A percentile compares a stretch with the other conserved stretches of the same genome.
Conservation (phyloP, 2,329 filamentous ascomycete genomes). For the Neopestalotiopsis rosae region DNA sequence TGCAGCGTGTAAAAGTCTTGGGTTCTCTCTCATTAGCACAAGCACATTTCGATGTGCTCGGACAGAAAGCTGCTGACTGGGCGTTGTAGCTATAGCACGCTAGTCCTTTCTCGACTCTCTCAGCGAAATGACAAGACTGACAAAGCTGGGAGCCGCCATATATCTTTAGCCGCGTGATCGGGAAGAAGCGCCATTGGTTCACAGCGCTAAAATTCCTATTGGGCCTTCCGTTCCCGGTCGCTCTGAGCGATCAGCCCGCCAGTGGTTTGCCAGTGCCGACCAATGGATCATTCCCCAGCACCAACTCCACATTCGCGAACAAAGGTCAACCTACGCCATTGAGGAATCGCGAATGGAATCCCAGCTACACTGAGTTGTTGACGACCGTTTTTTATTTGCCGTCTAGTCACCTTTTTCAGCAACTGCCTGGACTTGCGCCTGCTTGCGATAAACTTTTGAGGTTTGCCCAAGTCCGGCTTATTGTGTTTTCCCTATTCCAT, state of each 20-base stretch:
- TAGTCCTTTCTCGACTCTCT: background rate
- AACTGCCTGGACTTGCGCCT: background rate
- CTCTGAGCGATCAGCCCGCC: background rate
- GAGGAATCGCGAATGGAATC: constrained; percentile 9
- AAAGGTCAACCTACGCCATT: constrained; percentile 11
- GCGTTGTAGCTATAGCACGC: background rate
- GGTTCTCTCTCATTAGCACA: too few species aligned
- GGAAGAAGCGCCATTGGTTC: constrained; percentile 14
- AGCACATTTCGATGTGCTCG: too few species aligned
- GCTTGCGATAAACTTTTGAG: background rate
- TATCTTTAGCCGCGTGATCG: constrained; percentile 9
- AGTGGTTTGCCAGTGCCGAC: background rate
- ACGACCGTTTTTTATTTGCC: background rate
- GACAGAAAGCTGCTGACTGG: too few species aligned
- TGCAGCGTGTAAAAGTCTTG: too few species aligned
- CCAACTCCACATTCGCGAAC: constrained; percentile 15
- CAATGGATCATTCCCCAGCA: background rate
- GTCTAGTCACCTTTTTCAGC: background rate
- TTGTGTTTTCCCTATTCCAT: background rate
- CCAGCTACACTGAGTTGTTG: constrained; percentile 3
- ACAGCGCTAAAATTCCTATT: constrained; percentile 7
- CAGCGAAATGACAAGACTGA: background rate
- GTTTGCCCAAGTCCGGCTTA: background rate
- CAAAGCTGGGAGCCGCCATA: background rate
- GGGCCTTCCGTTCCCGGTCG: constrained; percentile 1